Evolutionary conservation across 2,329 filamentous ascomycete species (phyloP).

Genomic region (Ramularia endophylla): DNA sequence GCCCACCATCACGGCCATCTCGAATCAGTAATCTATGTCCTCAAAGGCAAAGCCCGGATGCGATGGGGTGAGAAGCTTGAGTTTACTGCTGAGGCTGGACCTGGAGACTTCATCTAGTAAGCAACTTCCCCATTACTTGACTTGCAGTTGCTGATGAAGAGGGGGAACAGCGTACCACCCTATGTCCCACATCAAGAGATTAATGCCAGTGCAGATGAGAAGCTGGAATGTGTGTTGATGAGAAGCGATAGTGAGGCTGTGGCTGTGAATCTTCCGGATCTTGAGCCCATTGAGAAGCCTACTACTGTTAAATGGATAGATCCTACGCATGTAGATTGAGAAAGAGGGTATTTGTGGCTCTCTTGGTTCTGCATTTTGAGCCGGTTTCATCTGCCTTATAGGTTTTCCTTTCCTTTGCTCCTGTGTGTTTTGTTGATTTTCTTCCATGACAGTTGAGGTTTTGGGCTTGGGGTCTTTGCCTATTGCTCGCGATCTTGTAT

Average conservation of each 20-base stretch:
- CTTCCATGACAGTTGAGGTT: no score
- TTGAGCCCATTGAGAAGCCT: conserved; percentile 40
- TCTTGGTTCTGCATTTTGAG: no score
- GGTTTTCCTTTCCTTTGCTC: no score
- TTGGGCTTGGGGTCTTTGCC: no score
- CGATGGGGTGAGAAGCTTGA: conserved; percentile 42
- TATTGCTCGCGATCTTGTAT: no score
- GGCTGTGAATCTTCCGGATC: conserved; percentile 40
- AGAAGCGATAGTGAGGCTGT: conserved; percentile 40
- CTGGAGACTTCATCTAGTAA: conserved; percentile 43
- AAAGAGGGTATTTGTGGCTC: no score
- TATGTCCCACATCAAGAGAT: conserved; percentile 42
- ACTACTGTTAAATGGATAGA: conserved; percentile 42
- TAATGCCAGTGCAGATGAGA: conserved; percentile 38
- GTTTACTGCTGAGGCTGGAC: conserved; percentile 42
- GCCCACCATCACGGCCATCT: conserved; percentile 42
- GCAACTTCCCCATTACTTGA: background rate
- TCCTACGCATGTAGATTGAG: conserved; percentile 32
- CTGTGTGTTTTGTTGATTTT: no score
- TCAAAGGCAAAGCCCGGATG: conserved; percentile 42
- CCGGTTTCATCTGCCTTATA: no score
- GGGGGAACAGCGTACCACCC: background rate
- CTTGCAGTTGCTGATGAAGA: no score
- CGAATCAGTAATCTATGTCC: conserved; percentile 42
- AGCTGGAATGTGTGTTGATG: conserved; percentile 40